These are phyloP conservation scores for Salix suchowensis DNA, from an alignment of 345 rosid species.

Conservation along the genomic window DNA sequence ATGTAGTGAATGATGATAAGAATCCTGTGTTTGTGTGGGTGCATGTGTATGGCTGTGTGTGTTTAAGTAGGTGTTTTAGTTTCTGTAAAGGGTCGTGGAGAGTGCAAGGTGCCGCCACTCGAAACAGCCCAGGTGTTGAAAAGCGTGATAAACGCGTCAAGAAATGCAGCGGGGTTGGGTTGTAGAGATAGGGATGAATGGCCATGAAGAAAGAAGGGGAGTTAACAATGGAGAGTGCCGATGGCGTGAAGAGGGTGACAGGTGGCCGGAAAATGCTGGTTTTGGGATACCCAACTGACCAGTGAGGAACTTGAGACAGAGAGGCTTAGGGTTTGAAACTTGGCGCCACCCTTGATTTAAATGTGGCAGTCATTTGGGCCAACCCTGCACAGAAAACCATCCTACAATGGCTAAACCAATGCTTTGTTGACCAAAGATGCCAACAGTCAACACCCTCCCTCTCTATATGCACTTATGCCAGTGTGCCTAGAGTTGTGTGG, in stretches of 20 bases:
- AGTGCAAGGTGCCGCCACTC: conserved; percentile 22
- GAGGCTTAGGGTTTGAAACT: conserved; percentile 14
- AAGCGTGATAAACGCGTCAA: conserved; percentile 34
- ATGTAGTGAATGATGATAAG: background rate
- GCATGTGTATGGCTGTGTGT: background rate
- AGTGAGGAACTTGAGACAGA: conserved; percentile 18
- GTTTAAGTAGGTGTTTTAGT: background rate
- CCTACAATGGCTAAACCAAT: background rate
- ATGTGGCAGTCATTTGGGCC: conserved; percentile 13
- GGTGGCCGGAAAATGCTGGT: conserved; percentile 30
- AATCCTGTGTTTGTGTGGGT: background rate
- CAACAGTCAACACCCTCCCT: background rate
- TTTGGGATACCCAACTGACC: conserved; percentile 38
- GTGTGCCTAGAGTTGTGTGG: background rate
- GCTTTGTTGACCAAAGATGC: background rate
- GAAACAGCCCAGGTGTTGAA: conserved; percentile 28
- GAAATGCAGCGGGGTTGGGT: conserved; percentile 7
- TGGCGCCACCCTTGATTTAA: conserved; percentile 40
- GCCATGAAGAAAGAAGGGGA: background rate
- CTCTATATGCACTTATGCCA: background rate
- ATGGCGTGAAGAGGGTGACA: conserved; percentile 23
- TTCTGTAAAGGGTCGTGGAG: conserved; percentile 16
- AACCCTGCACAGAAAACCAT: background rate
- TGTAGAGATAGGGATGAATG: conserved; percentile 6
- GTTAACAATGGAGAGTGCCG: conserved; percentile 5